phyloP scores from a whole-genome alignment of 257 asterid genomes.

The Ilex aquifolium region DNA sequence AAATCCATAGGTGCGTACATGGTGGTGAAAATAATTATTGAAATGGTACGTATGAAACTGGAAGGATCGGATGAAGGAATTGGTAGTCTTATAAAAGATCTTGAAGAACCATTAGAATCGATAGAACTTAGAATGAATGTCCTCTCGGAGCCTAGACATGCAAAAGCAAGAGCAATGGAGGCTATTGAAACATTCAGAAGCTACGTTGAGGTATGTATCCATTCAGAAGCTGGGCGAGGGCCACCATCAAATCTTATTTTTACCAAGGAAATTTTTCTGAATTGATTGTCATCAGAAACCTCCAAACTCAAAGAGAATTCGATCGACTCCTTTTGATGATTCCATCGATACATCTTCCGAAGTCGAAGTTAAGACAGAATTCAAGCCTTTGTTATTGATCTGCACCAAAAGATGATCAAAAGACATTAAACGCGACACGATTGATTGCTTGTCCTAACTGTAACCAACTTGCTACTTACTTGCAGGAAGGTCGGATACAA shows the following conservation, averaged over 20 bases:
- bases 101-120: slow-evolving; percentile 73
- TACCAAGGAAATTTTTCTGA: too few relatives aligned
- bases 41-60: slow-evolving; percentile 89
- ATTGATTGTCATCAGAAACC: too few relatives aligned
- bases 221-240: too few relatives aligned
- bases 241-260: too few relatives aligned
- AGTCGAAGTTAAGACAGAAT: too few relatives aligned
- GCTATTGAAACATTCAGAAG: slow-evolving; percentile 57
- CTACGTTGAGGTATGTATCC: slow-evolving; percentile 48
- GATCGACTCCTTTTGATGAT: too few relatives aligned
- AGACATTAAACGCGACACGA: too few relatives aligned
- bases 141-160: slow-evolving; percentile 59
- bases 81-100: slow-evolving; percentile 69
- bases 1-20: slow-evolving; percentile 63
- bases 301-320: too few relatives aligned
- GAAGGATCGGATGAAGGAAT: slow-evolving; percentile 68
- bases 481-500: slow-evolving; percentile 51
- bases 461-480: not conserved
- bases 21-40: slow-evolving; percentile 83
- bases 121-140: slow-evolving; percentile 75
- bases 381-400: too few relatives aligned
- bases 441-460: too few relatives aligned
- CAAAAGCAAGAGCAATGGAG: slow-evolving; percentile 69
- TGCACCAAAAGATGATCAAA: too few relatives aligned
- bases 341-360: too few relatives aligned